Conservation (phyloP, 139 green algal species). For the Haematococcus lacustris region DNA sequence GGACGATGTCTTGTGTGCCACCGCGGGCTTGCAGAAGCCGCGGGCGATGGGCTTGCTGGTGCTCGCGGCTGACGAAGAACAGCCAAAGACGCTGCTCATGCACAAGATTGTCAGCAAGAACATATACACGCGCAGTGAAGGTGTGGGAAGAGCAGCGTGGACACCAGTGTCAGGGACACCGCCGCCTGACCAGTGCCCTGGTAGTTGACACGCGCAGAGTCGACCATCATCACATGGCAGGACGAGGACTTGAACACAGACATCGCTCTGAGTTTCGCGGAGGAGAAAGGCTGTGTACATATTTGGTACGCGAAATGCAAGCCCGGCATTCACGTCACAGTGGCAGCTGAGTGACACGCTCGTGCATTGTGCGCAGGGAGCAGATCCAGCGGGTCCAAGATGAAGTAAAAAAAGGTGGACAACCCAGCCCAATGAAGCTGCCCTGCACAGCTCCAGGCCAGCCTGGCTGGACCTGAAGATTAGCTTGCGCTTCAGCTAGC, state of each 20-base stretch:
- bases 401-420: background rate
- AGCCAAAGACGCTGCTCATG: constrained; percentile 70
- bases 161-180: background rate
- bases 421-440: background rate
- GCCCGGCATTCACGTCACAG: background rate
- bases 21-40: constrained; percentile 52
- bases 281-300: constrained; percentile 73
- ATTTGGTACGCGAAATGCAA: constrained; percentile 62
- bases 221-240: constrained; percentile 96
- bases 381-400: background rate
- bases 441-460: background rate
- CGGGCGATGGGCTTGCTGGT: constrained; percentile 79
- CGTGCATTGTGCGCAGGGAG: background rate
- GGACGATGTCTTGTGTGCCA: background rate
- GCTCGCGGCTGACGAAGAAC: constrained; percentile 69
- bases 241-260: constrained; percentile 84
- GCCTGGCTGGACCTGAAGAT: background rate
- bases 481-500: background rate
- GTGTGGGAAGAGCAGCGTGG: constrained; percentile 6
- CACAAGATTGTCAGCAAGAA: constrained; percentile 77
- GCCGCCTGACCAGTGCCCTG: background rate
- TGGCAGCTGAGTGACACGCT: background rate
- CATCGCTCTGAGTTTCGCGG: constrained; percentile 94
- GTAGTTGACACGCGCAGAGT: constrained; percentile 48
- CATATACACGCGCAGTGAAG: constrained; percentile 81